These are phyloP conservation scores for Botrytis aclada DNA, from an alignment of 2,329 filamentous ascomycete species.

Conservation along the genomic window DNA sequence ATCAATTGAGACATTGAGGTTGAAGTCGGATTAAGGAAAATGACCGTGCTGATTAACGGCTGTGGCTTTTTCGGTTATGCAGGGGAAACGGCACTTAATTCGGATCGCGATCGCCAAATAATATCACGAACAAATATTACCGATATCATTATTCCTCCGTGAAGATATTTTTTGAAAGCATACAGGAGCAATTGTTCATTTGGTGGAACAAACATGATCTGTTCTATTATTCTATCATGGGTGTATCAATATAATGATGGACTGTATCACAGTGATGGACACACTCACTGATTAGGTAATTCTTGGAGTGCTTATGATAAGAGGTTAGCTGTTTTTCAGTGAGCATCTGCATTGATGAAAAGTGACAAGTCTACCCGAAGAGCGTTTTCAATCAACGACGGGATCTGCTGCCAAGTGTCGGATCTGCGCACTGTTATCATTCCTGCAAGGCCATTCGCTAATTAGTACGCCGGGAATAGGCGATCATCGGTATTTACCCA, in stretches of 20 bases:
- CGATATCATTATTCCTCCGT: neutral
- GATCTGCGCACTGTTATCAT: neutral
- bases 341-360: neutral
- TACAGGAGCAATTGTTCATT: neutral
- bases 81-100: neutral
- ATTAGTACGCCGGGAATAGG: neutral
- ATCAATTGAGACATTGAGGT: neutral
- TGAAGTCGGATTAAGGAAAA: neutral
- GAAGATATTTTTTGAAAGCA: neutral
- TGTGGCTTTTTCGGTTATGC: constrained; percentile 1
- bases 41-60: neutral
- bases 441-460: neutral
- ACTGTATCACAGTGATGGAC: too few species aligned
- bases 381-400: neutral
- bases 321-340: neutral
- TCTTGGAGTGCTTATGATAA: neutral
- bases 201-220: too few species aligned
- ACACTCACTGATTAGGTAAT: neutral
- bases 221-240: neutral
- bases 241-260: neutral
- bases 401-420: neutral
- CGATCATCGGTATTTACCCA: neutral
- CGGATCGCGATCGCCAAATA: neutral
- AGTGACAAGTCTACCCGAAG: neutral
- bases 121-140: neutral